Evolutionary conservation across 805 yeast species (phyloP), one percentile per base, ranked within the genome.

Genomic region (Ogataea philodendri): DNA sequence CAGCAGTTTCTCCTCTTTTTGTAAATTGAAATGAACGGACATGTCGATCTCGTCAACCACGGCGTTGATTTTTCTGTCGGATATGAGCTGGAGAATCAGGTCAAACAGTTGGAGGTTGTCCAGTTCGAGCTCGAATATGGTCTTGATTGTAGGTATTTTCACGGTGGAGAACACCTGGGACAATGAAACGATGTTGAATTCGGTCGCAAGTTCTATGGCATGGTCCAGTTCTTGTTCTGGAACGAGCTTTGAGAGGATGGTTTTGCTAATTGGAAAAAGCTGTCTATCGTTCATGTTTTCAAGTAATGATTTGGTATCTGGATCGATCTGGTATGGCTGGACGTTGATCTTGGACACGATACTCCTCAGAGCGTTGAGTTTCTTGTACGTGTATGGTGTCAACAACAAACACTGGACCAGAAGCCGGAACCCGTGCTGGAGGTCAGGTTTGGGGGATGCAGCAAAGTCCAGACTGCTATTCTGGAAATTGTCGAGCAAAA

Each of bases 41-140:
- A 36, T 41, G 6, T 27, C 41, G 11, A 44, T 47, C 25, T 56
- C 49, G 36, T 60, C 57, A 3, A 60, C 42, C 15, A 35, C 31
- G 5, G 54, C 62, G n/a, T 30, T 20, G 1, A 59, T 19, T 16
- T 54, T 48, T 19, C 45, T 48, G 13, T 45, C 48, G 14, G 46
- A 13, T 7, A 51, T 44, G 23, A 56, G 32, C n/a, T 39, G 39
- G 9, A 47, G 30, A 5, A 52, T 16, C 9, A 44, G 8, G 14
- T 51, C 51, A 15, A 45, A n/a, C 5, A 45, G 10, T 15, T 49
- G 41, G 23, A 39, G 10, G 18, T 33, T 30, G 21, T 26, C 15
- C 19, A 13, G 21, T 7, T 22, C 21, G 3, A 49, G 31, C 5
- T 42, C 49, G 6, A 48, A 17, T 1, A 54, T 29, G 8, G 17